phyloP scores from a whole-genome alignment of 352 stramenopile genomes.

The Pythium brachiatum region DNA sequence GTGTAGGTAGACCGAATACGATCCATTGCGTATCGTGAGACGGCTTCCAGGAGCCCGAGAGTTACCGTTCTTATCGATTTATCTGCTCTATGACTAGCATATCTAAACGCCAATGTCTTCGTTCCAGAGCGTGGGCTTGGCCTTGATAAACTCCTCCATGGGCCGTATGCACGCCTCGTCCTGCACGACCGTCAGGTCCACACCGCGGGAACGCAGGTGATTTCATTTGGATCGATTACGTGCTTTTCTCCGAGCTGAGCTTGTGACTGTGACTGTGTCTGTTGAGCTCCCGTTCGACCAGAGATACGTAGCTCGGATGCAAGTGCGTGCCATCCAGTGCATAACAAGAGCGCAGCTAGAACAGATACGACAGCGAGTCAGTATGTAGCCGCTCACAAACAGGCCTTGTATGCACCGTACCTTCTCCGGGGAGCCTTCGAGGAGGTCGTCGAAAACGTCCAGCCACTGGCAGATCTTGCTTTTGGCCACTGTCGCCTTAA shows the following conservation, averaged over 20 bases:
- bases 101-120: neutral
- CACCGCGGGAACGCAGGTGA: constrained; percentile 31
- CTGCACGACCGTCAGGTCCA: constrained; percentile 32
- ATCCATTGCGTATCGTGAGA: too few relatives aligned
- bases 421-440: constrained; percentile 45
- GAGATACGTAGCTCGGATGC: constrained; percentile 61
- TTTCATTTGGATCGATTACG: too few relatives aligned
- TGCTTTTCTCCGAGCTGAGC: too few relatives aligned
- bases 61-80: too few relatives aligned
- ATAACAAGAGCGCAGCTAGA: constrained; percentile 50
- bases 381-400: neutral
- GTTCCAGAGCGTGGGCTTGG: neutral
- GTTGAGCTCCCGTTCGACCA: constrained; percentile 38
- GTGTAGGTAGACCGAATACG: too few relatives aligned
- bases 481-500: constrained; percentile 35
- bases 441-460: constrained; percentile 85
- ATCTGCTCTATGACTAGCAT: too few relatives aligned
- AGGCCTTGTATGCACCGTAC: constrained; percentile 24
- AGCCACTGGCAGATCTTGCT: constrained; percentile 78
- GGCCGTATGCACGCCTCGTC: constrained; percentile 30
- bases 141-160: constrained; percentile 32
- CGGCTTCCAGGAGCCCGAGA: too few relatives aligned
- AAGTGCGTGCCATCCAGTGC: constrained; percentile 87
- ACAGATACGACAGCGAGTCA: neutral
- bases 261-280: neutral